Base-by-base conservation (phyloP, 495 filamentous ascomycete genomes). In the Aspergillus sparsus region DNA sequence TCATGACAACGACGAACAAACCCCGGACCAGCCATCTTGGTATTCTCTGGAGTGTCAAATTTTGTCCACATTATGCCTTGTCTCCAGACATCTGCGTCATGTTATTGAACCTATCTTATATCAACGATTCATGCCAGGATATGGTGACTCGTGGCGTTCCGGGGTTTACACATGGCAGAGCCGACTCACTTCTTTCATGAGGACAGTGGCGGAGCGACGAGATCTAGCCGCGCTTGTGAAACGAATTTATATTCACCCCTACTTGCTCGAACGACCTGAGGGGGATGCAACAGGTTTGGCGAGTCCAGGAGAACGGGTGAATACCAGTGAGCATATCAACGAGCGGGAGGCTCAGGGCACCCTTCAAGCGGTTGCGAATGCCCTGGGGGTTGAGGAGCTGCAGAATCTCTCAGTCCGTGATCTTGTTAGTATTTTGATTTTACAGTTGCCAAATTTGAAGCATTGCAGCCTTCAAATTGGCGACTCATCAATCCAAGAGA, bases 121-220 rank as follows among this genome's bases (percentile, higher is more conserved):
- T 11, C 53, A 36, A 16, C 34, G 41, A 18, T 55, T 55, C 34
- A 41, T 39, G 33, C 53, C 31, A 37, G 53, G 53, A 4, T 44
- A 55, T 41, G 53, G 37, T 18, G 37, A 39, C 18, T 55, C 35
- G 5, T 55, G 53, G 34, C 9, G 18, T 42, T 44, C 37, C 6
- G 27, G 18, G 13, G 11, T 41, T 37, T 55, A 55, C 37, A 55
- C 35, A 27, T 55, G 53, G 53, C 7, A 55, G 7, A 11, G 53
- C 35, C 34, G 53, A 27, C 53, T 55, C 35, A 55, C 53, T 13
- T 42, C n/a, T 27, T 55, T 55, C 15, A 45, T 55, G 18, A 55
- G 34, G 35, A 57, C 55, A n/a, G 55, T 60, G 35, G 51, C 49
- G 7, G 11, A 34, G 12, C 58, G 49, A 45, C 49, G 49, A 54